phyloP scores from a whole-genome alignment of 2,329 filamentous ascomycete genomes.

The Xylaria sp. region DNA sequence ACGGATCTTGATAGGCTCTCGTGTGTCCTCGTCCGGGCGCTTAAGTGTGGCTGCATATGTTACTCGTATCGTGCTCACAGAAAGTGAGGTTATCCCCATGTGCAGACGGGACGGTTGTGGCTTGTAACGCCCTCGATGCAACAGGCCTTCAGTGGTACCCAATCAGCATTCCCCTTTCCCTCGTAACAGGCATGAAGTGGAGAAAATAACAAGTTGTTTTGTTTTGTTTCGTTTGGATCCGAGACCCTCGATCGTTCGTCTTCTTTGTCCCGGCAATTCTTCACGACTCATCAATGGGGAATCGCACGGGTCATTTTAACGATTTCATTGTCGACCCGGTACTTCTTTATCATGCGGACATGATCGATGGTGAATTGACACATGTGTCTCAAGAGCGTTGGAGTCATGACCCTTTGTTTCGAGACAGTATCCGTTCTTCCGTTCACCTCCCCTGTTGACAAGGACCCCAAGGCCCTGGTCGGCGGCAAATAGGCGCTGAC shows the following conservation, averaged over 20 bases:
- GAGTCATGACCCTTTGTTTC: no score
- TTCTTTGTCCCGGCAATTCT: neutral
- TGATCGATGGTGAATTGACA: no score
- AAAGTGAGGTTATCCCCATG: neutral
- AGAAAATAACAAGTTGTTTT: neutral
- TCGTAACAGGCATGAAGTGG: conserved; percentile 23
- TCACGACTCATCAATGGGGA: no score
- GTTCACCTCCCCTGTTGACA: neutral
- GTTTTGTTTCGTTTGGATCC: neutral
- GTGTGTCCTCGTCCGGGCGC: neutral
- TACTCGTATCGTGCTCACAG: neutral
- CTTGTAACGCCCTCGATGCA: conserved; percentile 11
- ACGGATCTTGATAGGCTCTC: neutral
- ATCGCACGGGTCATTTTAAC: no score
- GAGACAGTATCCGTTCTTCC: no score
- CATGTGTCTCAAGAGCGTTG: no score
- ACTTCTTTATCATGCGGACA: no score
- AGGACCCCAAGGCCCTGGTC: neutral
- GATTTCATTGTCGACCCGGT: no score
- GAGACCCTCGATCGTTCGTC: neutral
- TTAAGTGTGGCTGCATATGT: neutral
- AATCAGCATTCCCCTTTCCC: conserved; percentile 21
- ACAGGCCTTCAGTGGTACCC: conserved; percentile 5
- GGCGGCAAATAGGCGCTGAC: conserved; percentile 16
- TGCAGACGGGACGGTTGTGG: neutral